Evolutionary conservation across 495 filamentous ascomycete genomes (phyloP).

Genomic region (Annulohypoxylon stygium): DNA sequence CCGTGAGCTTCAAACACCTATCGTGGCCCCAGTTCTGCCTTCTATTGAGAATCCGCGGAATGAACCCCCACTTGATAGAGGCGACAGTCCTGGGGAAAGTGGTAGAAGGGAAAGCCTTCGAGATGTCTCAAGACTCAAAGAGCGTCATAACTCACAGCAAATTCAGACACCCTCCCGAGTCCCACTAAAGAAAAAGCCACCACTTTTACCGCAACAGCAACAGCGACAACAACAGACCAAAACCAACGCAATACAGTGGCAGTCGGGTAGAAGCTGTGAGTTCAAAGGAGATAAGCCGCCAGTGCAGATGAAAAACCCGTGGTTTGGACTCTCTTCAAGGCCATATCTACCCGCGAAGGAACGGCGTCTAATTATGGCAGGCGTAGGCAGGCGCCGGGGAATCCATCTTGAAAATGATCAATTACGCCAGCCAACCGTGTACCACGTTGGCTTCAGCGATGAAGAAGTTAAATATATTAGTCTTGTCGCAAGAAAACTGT

Average conservation of each 20-base stretch:
- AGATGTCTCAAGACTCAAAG: background rate
- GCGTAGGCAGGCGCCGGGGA: conserved; percentile 25
- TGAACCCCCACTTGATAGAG: background rate
- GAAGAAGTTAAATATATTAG: conserved; percentile 62
- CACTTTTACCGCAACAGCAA: conserved; percentile 31
- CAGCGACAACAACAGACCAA: conserved; percentile 35
- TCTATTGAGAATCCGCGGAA: conserved; percentile 23
- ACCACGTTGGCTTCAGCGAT: conserved; percentile 62
- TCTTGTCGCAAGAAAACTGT: conserved; percentile 36
- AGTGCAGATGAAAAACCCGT: conserved; percentile 27
- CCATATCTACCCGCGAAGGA: conserved; percentile 53
- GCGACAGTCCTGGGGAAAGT: background rate
- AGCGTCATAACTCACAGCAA: background rate
- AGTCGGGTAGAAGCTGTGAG: conserved; percentile 38
- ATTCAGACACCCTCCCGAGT: background rate
- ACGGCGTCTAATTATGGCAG: conserved; percentile 43
- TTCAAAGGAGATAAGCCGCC: conserved; percentile 26
- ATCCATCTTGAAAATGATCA: conserved; percentile 23
- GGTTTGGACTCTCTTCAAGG: conserved; percentile 33
- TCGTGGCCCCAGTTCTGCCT: conserved; percentile 6
- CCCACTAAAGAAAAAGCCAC: conserved; percentile 17
- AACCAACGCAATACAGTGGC: conserved; percentile 44
- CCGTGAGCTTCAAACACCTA: background rate
- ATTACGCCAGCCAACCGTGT: conserved; percentile 32
- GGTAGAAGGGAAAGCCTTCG: background rate